A percentile compares a stretch with the other conserved stretches of the same genome.
These are phyloP conservation scores for Nidula microcarpa DNA, from an alignment of 768 basidiomycete species.

Conservation along the genomic window DNA sequence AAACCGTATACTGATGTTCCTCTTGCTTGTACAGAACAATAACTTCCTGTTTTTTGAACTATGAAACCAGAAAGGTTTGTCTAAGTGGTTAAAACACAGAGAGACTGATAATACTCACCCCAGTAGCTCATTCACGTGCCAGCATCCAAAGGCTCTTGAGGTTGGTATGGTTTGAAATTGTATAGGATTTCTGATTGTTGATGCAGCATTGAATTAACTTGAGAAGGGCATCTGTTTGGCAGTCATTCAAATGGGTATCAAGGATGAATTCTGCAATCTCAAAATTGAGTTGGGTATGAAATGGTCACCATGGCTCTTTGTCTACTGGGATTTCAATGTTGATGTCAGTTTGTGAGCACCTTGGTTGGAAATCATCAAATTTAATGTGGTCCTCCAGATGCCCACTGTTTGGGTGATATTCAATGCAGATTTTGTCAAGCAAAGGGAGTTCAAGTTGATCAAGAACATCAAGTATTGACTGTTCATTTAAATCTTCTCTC, in stretches of 20 bases:
- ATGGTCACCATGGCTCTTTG: conserved; percentile 5
- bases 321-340: background rate
- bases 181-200: background rate
- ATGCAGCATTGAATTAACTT: background rate
- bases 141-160: background rate
- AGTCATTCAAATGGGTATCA: background rate
- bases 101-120: background rate
- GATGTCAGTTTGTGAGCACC: background rate
- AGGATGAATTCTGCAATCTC: conserved; percentile 4
- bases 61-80: background rate
- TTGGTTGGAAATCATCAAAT: background rate
- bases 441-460: too few species aligned
- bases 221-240: conserved; percentile 1
- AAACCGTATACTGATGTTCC: conserved; percentile 3
- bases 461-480: too few species aligned
- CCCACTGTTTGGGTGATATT: background rate
- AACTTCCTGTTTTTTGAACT: conserved; percentile 4
- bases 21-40: conserved; percentile 3
- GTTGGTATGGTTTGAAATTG: background rate
- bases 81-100: background rate
- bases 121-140: background rate
- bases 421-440: too few species aligned
- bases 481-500: too few species aligned
- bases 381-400: background rate
- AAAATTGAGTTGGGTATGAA: conserved; percentile 2